Conservation (phyloP, 2,329 filamentous ascomycete species). For the Fusarium napiforme region DNA sequence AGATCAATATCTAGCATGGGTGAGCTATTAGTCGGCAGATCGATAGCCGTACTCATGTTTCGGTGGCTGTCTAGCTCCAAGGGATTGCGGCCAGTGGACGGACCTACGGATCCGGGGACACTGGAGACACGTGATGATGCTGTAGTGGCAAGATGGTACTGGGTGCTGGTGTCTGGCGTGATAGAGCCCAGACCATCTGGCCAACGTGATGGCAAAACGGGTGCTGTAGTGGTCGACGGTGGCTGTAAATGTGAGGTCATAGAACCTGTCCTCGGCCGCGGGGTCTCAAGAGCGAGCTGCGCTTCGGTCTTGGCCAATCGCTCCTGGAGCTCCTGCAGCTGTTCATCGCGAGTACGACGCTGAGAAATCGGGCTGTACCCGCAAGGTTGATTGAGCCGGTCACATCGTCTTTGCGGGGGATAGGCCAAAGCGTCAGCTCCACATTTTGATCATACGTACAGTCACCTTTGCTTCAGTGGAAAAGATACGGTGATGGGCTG, state of each 20-base stretch:
- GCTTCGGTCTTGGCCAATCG: background rate
- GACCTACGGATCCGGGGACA: background rate
- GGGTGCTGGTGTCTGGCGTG: background rate
- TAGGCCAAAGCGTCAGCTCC: background rate
- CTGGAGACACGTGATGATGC: background rate
- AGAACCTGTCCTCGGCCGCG: background rate
- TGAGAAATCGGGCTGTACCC: background rate
- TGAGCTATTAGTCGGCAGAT: background rate
- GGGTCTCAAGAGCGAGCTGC: background rate
- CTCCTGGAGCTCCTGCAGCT: background rate
- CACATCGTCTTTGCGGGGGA: background rate
- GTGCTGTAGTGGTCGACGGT: background rate
- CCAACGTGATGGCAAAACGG: background rate
- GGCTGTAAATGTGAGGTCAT: background rate
- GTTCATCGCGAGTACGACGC: background rate
- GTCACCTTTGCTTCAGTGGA: background rate
- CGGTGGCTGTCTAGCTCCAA: background rate
- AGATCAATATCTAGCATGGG: background rate
- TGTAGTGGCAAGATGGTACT: background rate
- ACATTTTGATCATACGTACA: accelerated
- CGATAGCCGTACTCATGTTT: background rate
- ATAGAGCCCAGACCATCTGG: background rate
- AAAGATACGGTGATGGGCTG: background rate
- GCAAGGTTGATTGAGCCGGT: background rate
- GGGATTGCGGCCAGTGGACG: background rate